Base-by-base conservation (phyloP, 345 rosid species). In the Syzygium grande region DNA sequence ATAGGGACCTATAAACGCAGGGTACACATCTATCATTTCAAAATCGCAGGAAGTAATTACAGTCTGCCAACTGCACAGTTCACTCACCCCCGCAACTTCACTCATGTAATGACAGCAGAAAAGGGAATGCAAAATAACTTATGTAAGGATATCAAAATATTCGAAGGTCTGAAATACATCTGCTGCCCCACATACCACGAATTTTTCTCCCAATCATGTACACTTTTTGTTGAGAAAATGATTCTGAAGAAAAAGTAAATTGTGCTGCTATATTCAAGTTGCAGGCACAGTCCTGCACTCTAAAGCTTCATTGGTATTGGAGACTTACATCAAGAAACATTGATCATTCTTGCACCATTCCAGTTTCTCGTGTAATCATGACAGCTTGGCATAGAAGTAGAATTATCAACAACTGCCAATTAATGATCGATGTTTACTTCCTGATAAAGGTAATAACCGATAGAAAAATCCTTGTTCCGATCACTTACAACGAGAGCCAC, bases 301-400 rank as follows among this genome's bases (percentile, higher is more conserved):
- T 10, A 34, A 34, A 73, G 49, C 43, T 34, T 34, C 46, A 38
- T 73, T 34, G 25, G 25, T 73, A 84, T 84, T 4, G 43, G n/a
- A 55, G 52, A 87, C 92, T 91, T 84, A 94, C 95, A 43, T 90
- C 90, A 79, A 91, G 90, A 89, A 93, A 87, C 10, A 91, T 86
- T 56, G 94, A 90, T 6, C 91, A 90, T 59, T 90, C 97, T 78
- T 89, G 94, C 79, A 89, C 91, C 91, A 90, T 86, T 87, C 92
- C 92, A 7, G 88, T 86, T 85, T 92, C 92, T 85, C 91, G 91
- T 23, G 91, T 91, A 51, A 91, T 87, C 90, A 93, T 84, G 56
- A 94, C 91, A 73, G 89, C 92, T 93, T 92, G 96, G 68, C 90
- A 94, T 52, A 94, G 87, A 68, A 93, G 94, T 92, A 94, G 85